These are phyloP conservation scores for Sphagnurus paluster DNA, from an alignment of 1,284 basidiomycete genomes.

Conservation along the genomic window DNA sequence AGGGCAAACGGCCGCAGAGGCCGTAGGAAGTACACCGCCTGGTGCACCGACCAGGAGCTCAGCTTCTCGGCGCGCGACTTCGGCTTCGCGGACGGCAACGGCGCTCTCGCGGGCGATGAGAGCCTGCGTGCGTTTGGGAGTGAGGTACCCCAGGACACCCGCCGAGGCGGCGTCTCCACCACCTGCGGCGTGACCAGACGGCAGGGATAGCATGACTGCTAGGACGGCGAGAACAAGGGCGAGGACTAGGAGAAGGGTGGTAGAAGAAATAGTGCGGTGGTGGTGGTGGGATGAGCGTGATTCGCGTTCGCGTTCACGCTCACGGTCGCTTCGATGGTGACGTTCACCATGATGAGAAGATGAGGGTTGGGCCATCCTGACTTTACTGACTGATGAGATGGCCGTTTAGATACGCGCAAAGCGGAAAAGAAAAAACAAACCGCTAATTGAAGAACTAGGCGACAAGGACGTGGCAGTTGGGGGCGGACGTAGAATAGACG, in stretches of 20 bases:
- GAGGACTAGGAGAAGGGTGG: constrained; percentile 78
- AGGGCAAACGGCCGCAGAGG: constrained; percentile 56
- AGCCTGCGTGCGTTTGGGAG: constrained; percentile 76
- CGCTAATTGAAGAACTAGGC: constrained; percentile 64
- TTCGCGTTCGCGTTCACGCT: constrained; percentile 54
- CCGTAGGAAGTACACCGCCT: constrained; percentile 65
- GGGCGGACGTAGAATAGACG: constrained; percentile 62
- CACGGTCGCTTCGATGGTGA: constrained; percentile 61
- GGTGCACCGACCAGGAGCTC: constrained; percentile 78
- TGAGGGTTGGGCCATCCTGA: constrained; percentile 84
- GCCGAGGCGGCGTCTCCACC: constrained; percentile 40
- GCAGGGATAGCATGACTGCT: constrained; percentile 82
- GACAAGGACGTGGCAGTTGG: constrained; percentile 69
- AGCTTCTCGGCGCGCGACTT: constrained; percentile 82
- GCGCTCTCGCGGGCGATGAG: constrained; percentile 74
- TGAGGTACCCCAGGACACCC: constrained; percentile 69
- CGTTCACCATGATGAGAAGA: constrained; percentile 72
- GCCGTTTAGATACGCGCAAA: constrained; percentile 7
- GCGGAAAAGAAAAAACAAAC: constrained; percentile 27
- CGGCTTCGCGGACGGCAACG: constrained; percentile 76
- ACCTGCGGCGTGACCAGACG: constrained; percentile 42
- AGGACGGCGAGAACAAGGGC: constrained; percentile 80
- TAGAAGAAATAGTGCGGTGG: constrained; percentile 83
- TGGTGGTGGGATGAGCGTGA: constrained; percentile 75
- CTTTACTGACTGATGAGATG: constrained; percentile 33